phyloP scores from a whole-genome alignment of 805 yeast species.

The Candida orba region DNA sequence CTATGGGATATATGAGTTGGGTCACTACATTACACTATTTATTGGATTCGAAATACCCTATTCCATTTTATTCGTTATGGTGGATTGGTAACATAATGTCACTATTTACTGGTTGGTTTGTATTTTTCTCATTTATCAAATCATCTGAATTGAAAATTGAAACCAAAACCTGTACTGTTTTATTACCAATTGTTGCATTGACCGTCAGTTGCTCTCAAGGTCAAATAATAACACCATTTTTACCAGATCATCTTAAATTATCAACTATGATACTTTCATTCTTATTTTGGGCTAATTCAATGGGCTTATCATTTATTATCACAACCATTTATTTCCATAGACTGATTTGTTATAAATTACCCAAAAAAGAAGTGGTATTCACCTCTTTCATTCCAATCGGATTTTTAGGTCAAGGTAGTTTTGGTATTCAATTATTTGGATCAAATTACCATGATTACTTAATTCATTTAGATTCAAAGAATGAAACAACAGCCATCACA shows the following conservation, averaged over 20 bases:
- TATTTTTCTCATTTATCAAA: constrained; percentile 39
- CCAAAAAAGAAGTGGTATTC: constrained; percentile 47
- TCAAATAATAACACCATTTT: constrained; percentile 38
- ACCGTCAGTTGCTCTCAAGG: constrained; percentile 76
- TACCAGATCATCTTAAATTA: constrained; percentile 40
- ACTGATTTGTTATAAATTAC: constrained; percentile 49
- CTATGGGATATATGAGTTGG: constrained; percentile 73
- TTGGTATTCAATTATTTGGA: constrained; percentile 53
- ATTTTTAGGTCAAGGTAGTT: constrained; percentile 80
- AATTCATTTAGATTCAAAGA: constrained; percentile 13
- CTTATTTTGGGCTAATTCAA: constrained; percentile 65
- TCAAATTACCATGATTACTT: constrained; percentile 28
- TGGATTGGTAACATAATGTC: constrained; percentile 57
- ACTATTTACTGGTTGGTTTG: constrained; percentile 51
- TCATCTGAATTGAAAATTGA: constrained; percentile 26
- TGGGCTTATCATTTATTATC: constrained; percentile 49
- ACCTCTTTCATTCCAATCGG: constrained; percentile 78
- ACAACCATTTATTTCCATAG: constrained; percentile 55
- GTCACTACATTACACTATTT: constrained; percentile 47
- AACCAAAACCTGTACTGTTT: constrained; percentile 46
- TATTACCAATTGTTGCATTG: constrained; percentile 74
- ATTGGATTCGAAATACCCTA: constrained; percentile 29
- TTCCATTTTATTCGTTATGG: constrained; percentile 60
- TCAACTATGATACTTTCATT: constrained; percentile 48
- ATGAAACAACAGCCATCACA: constrained; percentile 22